Base-by-base conservation (phyloP, 352 stramenopile genomes). In the Phytophthora sojae region DNA sequence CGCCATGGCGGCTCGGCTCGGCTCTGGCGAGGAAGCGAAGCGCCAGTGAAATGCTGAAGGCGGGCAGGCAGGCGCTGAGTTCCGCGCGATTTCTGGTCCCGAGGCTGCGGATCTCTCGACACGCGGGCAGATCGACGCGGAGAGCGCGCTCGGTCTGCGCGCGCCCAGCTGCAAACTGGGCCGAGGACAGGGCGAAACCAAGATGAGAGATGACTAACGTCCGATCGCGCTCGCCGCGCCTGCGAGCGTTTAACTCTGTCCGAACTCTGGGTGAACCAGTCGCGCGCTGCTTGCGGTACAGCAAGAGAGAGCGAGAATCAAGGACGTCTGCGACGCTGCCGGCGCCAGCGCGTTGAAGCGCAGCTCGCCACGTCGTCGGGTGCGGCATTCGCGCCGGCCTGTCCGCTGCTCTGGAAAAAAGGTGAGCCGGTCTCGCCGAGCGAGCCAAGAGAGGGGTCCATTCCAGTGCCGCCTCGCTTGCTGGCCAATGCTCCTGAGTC, bases 401-500 rank as follows among this genome's bases (percentile, higher is more conserved):
- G 50, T 71, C 58, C 58, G 50, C 44, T 29, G 29, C 49, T 14
- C 60, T 26, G 35, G 67, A 66, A 76, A 67, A 71, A 67, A 42
- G 29, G 6, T 52, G 19, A 17, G 21, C 45, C 57, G 44, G 61
- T 37, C 25, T 66, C 17, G 45, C 15, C 39, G 35, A 23, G 39
- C 6, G 23, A 51, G 54, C 30, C 59, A 62, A 69, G 69, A 76
- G 70, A 67, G 51, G 21, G 52, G 32, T 37, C 49, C 45, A 63
- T 60, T 45, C 50, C 30, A 47, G 56, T 45, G 42, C 39, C 44
- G 42, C 11, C 23, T 57, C 49, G 54, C 60, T 69, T 69, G 61
- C 61, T 71, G 62, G 68, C 56, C 62, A 75, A 42, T 67, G 42
- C 58, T 30, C 30, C 70, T 57, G 60, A 64, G 60, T 64, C 65